phyloP scores from a whole-genome alignment of 352 stramenopile species.

The Globisporangium megalacanthum region DNA sequence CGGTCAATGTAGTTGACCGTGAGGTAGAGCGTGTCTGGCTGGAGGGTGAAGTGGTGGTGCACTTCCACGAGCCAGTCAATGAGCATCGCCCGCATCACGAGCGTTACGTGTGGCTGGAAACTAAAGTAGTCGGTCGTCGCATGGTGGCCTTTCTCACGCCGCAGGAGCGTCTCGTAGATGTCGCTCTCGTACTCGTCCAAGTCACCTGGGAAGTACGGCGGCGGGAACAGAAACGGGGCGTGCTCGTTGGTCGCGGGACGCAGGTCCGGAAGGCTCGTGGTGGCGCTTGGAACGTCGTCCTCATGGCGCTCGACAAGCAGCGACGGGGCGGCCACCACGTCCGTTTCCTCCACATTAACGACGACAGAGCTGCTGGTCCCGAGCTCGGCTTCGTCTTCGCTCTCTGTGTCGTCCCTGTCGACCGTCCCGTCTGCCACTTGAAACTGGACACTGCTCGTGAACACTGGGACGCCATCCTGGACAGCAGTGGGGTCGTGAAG shows the following conservation, averaged over 20 bases:
- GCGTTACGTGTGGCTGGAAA: conserved; percentile 40
- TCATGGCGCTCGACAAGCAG: conserved; percentile 10
- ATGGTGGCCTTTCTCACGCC: conserved; percentile 36
- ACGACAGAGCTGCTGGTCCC: neutral
- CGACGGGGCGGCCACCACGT: neutral
- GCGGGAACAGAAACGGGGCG: conserved; percentile 13
- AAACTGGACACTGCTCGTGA: neutral
- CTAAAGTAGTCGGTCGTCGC: conserved; percentile 46
- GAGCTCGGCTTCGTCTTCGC: conserved; percentile 7
- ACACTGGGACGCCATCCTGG: neutral
- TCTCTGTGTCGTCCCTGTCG: conserved; percentile 14
- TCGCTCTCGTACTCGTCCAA: conserved; percentile 48
- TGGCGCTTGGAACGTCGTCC: conserved; percentile 2
- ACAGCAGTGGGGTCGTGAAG: neutral
- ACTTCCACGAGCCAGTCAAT: conserved; percentile 91
- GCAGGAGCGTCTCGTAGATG: conserved; percentile 47
- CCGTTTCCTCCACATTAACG: neutral
- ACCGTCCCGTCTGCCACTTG: neutral
- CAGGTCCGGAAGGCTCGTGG: no score
- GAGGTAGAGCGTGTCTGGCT: conserved; percentile 96
- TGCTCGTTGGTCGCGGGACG: neutral
- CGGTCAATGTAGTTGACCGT: conserved; percentile 98
- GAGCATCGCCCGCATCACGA: conserved; percentile 64
- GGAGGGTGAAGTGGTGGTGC: conserved; percentile 98
- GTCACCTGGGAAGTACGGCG: conserved; percentile 29